Evolutionary conservation across 768 basidiomycete genomes (phyloP), one percentile per base, ranked within the genome.

Genomic region (Chlorophyllum brunneum): DNA sequence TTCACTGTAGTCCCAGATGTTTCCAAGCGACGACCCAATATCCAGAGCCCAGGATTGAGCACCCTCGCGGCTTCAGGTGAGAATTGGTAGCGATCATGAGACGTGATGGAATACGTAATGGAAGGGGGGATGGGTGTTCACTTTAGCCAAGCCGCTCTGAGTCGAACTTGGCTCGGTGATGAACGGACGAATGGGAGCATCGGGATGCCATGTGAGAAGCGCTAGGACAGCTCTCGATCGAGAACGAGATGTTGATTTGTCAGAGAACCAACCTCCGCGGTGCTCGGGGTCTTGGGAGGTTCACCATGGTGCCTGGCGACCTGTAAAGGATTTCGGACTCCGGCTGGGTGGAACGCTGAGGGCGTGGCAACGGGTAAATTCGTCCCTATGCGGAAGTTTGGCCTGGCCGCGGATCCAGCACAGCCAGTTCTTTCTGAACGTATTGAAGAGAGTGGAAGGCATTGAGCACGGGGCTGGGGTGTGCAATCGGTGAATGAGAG

Each of bases 211-310:
- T 31, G 39, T 42, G 39, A 30, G 37, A 9, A 27, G n/a, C n/a
- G n/a, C n/a, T n/a, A n/a, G n/a, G n/a, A n/a, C n/a, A n/a, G n/a
- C n/a, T n/a, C n/a, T n/a, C n/a, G n/a, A n/a, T n/a, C n/a, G n/a
- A n/a, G n/a, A n/a, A n/a, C n/a, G n/a, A n/a, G n/a, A n/a, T n/a
- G 36, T 22, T 29, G 26, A 40, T 34, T 38, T 40, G 38, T 34
- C 37, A 34, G n/a, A 40, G 20, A 27, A 27, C 8, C 26, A 29
- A n/a, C 5, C n/a, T 26, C n/a, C n/a, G n/a, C 26, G 39, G 49
- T 51, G 48, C 31, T 42, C 27, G 49, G 49, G 49, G 49, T 50
- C 40, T 29, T 34, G 31, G 23, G 38, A 24, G 30, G n/a, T 16
- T 16, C 16, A n/a, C 15, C 6, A 41, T 23, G 20, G 49, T 51